These are phyloP conservation scores for Russula griseocarnosa DNA, from an alignment of 768 basidiomycete species.

Conservation along the genomic window DNA sequence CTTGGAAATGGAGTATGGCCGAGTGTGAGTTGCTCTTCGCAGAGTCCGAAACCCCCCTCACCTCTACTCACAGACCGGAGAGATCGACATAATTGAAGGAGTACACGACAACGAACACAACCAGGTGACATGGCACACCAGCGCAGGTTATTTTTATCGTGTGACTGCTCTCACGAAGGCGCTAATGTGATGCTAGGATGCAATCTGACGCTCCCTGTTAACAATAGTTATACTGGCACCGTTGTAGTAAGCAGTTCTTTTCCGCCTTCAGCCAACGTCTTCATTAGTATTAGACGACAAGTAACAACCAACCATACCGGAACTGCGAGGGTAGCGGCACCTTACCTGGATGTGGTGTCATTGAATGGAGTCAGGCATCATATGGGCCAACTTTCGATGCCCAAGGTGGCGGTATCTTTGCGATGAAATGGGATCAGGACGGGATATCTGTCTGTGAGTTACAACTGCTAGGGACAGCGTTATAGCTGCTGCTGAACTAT, in stretches of 20 bases:
- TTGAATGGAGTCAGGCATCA: conserved; percentile 75
- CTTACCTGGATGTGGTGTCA: conserved; percentile 68
- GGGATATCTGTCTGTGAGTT: conserved; percentile 72
- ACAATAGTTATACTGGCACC: conserved; percentile 56
- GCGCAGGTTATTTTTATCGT: conserved; percentile 42
- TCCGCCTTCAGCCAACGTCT: neutral
- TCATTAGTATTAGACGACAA: conserved; percentile 37
- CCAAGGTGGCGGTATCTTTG: conserved; percentile 79
- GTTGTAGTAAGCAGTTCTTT: conserved; percentile 47
- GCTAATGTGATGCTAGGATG: conserved; percentile 45
- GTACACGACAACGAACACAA: conserved; percentile 83
- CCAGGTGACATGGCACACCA: conserved; percentile 79
- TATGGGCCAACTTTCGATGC: conserved; percentile 81
- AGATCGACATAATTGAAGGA: conserved; percentile 82
- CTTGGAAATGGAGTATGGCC: conserved; percentile 62
- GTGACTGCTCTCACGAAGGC: conserved; percentile 11
- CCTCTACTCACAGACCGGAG: conserved; percentile 51
- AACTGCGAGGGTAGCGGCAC: conserved; percentile 49
- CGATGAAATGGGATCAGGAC: conserved; percentile 82
- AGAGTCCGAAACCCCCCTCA: conserved; percentile 14
- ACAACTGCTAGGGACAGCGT: neutral
- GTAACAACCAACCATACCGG: conserved; percentile 49
- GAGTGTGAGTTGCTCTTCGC: conserved; percentile 40
- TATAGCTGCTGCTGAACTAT: neutral
- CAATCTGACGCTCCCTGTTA: conserved; percentile 43